Evolutionary conservation across 768 basidiomycete genomes (phyloP), one percentile per base, ranked within the genome.

Genomic region (Pulveroboletus sp.): DNA sequence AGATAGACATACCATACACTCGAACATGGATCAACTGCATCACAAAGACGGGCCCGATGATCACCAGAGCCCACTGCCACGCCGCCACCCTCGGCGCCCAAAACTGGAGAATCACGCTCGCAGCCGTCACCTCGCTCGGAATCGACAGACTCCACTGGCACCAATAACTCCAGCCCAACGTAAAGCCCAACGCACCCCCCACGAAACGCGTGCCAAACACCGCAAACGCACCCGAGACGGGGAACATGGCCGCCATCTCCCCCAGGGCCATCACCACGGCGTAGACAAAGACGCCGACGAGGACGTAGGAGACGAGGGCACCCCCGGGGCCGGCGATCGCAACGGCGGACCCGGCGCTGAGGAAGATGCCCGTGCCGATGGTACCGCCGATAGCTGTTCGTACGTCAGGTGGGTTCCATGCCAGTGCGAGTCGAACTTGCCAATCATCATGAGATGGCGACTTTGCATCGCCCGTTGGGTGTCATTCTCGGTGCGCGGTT

Each of bases 171-270:
- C 79, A 81, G 5, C 77, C 77, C 73, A n/a, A 65, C 17, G 80
- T 79, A 56, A 82, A 84, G 5, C 79, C 82, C 24, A 84, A 69
- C 3, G 79, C 76, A 19, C 78, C 77, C 12, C 80, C 80, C 38
- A 84, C 76, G 50, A 84, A 83, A 25, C 81, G 74, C 17, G 72
- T 67, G 1, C 79, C 80, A 50, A 83, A 81, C 19, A 71, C 67
- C 16, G 81, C 77, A 61, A 84, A 83, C 29, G 79, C 77, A 29
- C 81, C 83, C 21, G 79, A 78, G 21, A 84, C 78, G 0, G 80
- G 82, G 49, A 73, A 82, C 68, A 82, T 77, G 16, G 79, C 74
- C 19, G 82, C 72, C 83, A 87, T 84, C 60, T 85, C 83, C 11
- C 82, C 82, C 74, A 84, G 60, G n/a, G 79, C 67, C 23, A 83